Conservation (phyloP, 306 rosid species). For the Glycine latifolia region DNA sequence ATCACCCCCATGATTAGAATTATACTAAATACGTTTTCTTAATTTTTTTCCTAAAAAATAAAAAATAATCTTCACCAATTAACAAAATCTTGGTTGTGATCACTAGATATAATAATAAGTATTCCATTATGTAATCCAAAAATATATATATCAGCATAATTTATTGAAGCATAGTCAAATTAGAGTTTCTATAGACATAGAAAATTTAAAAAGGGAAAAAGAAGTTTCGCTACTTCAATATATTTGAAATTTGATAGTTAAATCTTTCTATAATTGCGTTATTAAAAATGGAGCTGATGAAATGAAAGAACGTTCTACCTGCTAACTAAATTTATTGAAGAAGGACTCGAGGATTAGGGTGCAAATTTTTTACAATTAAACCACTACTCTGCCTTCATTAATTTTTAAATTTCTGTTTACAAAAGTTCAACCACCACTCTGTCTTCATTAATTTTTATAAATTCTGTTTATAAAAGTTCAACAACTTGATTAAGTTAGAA, state of each 20-base stretch:
- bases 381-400: not conserved
- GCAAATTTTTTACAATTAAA: not conserved
- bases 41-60: not conserved
- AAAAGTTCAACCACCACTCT: not conserved
- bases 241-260: not conserved
- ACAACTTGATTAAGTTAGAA: slow-evolving; percentile 22
- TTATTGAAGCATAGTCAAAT: slow-evolving; percentile 15
- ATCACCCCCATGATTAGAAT: not conserved
- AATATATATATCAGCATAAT: not conserved
- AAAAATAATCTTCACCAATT: not conserved
- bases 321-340: slow-evolving; percentile 21
- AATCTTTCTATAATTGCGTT: slow-evolving; percentile 3
- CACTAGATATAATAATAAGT: not conserved
- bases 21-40: not conserved
- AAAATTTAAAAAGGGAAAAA: no score
- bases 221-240: not conserved
- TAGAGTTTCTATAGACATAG: not conserved
- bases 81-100: not conserved
- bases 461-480: not conserved
- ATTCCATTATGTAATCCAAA: no score
- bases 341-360: not conserved
- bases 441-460: not conserved
- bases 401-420: not conserved
- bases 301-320: slow-evolving; percentile 34
- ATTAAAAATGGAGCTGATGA: slow-evolving; percentile 31